Base-by-base conservation (phyloP, 805 yeast genomes). In the Candida ulmi region DNA sequence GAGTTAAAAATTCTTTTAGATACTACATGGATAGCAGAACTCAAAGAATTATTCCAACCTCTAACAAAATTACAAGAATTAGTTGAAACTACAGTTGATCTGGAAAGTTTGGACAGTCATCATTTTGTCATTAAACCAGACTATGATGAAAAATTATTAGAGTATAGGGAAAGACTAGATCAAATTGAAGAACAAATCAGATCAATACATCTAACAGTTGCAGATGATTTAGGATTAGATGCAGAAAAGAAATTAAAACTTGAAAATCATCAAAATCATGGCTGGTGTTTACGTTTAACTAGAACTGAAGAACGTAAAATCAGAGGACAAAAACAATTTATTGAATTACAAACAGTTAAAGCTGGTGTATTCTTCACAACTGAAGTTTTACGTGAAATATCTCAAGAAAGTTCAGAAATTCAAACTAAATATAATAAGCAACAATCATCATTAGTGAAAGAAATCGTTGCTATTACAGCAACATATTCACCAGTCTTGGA, bases 321-420 rank as follows among this genome's bases (percentile, higher is more conserved):
- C 42, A 76, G 98, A 51, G 75, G 74, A 11, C 64, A 68, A 36
- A 60, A 65, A 1, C 55, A 75, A 30, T 90, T 81, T 57, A 72
- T 72, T 37, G 97, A 93, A 59, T 67, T 91, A 33, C 85, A 88
- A 37, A 91, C 97, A 0, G 95, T 88, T 24, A 93, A 93, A 58
- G 95, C 96, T 2, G 99, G 99, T 41, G 91, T 91, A 5, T 88
- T 72, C 59, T 93, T 93, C 68, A 88, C 96, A 9, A 87, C 95
- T 2, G 61, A 67, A 32, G 71, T 72, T 45, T 66, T 93, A 49
- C 69, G 75, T 31, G 68, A 71, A n/a, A 65, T 80, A 27, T 78
- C 88, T 12, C 64, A 68, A 28, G 76, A 79, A 42, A 80, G 78
- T 49, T 63, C 65, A 12, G 76, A 76, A 33, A 65, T 83, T 18